A percentile compares a stretch with the other conserved stretches of the same genome.
These are phyloP conservation scores for Hanseniaspora opuntiae DNA, from an alignment of 805 yeast genomes.

Conservation along the genomic window DNA sequence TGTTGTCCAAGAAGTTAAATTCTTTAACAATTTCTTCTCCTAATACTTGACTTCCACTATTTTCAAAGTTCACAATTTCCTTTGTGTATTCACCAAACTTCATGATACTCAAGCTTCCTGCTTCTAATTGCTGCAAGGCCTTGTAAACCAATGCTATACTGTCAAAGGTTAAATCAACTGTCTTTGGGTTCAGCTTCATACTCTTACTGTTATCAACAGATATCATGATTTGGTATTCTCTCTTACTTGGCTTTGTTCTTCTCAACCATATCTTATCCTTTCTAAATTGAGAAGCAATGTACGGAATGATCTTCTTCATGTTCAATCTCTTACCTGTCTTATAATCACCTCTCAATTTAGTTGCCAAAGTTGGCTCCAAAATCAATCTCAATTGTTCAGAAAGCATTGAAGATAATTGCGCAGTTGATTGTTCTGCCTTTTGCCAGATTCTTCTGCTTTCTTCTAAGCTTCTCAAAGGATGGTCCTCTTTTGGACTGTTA, in stretches of 20 bases:
- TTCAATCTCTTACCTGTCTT: constrained; percentile 93
- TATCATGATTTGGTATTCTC: constrained; percentile 94
- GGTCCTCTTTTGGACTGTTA: constrained; percentile 18
- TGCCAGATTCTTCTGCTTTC: constrained; percentile 74
- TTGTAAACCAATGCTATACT: constrained; percentile 86
- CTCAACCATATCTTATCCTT: constrained; percentile 97
- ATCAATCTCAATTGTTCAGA: constrained; percentile 89
- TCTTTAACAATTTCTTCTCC: constrained; percentile 76
- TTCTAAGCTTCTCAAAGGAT: constrained; percentile 40
- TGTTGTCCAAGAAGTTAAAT: constrained; percentile 80
- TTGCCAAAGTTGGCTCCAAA: constrained; percentile 90
- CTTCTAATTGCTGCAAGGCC: constrained; percentile 83
- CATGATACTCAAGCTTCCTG: constrained; percentile 83
- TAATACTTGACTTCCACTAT: constrained; percentile 67
- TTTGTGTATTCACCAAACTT: constrained; percentile 75
- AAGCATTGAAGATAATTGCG: constrained; percentile 71
- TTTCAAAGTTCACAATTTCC: constrained; percentile 80
- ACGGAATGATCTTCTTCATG: constrained; percentile 94
- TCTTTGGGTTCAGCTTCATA: constrained; percentile 75
- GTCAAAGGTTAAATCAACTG: constrained; percentile 85
- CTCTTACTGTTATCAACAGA: constrained; percentile 96
- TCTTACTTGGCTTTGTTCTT: constrained; percentile 91
- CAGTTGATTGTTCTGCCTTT: constrained; percentile 68
- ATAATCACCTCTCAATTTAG: constrained; percentile 87
- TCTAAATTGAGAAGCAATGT: constrained; percentile 92